Conservation (phyloP, 2,329 filamentous ascomycete genomes). For the Aspergillus ibericus region DNA sequence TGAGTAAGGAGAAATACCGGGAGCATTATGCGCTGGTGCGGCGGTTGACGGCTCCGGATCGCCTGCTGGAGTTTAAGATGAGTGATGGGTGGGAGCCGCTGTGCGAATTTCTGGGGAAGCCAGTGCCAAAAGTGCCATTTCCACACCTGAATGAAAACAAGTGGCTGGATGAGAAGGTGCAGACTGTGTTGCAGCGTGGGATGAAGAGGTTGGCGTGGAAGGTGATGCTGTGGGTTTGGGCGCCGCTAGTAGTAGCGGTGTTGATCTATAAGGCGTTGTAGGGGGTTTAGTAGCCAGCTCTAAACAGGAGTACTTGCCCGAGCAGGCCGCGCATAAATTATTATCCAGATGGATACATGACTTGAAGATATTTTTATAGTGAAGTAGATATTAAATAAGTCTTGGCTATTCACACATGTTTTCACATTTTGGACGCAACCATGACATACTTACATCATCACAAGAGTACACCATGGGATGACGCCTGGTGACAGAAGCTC, state of each 20-base stretch:
- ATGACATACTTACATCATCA: no score
- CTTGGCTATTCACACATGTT: no score
- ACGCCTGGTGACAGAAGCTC: no score
- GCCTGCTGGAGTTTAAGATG: slow-evolving; percentile 48
- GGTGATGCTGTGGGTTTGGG: not conserved
- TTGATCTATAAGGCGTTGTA: not conserved
- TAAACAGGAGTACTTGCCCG: not conserved
- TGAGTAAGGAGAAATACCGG: slow-evolving; percentile 21
- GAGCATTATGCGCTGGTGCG: slow-evolving; percentile 51
- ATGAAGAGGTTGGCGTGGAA: not conserved
- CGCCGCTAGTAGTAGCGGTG: not conserved
- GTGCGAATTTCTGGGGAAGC: slow-evolving; percentile 46
- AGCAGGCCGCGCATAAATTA: not conserved
- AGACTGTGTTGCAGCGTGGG: not conserved
- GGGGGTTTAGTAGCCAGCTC: not conserved
- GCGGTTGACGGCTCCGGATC: slow-evolving; percentile 38
- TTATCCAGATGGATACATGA: no score
- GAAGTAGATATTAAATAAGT: no score
- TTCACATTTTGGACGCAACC: no score
- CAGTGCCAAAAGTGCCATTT: slow-evolving; percentile 7
- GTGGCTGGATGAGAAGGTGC: not conserved
- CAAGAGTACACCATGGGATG: no score
- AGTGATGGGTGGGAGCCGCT: slow-evolving; percentile 50
- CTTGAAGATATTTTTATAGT: no score
- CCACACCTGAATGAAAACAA: slow-evolving; percentile 9